A percentile compares a stretch with the other conserved stretches of the same genome.
These are phyloP conservation scores for Trichosporon sp. DNA, from an alignment of 1,284 basidiomycete genomes.

Conservation along the genomic window DNA sequence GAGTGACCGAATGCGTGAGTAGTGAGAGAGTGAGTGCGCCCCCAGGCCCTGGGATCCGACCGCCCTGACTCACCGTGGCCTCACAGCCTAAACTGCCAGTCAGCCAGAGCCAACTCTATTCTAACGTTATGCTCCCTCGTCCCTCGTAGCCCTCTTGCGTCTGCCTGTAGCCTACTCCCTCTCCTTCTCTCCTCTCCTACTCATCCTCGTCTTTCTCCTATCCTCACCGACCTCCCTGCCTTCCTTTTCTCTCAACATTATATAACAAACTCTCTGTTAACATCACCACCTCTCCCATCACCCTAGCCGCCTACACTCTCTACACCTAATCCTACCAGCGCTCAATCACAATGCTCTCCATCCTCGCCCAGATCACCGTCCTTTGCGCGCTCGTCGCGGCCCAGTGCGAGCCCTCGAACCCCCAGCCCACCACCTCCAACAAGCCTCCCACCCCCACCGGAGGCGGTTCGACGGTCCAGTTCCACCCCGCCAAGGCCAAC, in stretches of 20 bases:
- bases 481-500: constrained; percentile 14
- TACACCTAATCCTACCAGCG: background rate
- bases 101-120: too few species aligned
- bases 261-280: background rate
- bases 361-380: constrained; percentile 11
- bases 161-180: background rate
- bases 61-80: background rate
- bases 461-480: background rate
- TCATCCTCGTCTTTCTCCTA: background rate
- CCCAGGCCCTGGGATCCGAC: background rate
- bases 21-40: too few species aligned
- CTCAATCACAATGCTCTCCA: constrained; percentile 13
- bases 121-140: background rate
- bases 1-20: background rate
- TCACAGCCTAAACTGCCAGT: too few species aligned
- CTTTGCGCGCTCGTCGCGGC: constrained; percentile 11
- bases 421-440: constrained; percentile 10
- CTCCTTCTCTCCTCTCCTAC: background rate
- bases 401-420: constrained; percentile 11
- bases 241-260: background rate
- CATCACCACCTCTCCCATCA: background rate
- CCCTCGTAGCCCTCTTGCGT: background rate
- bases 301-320: background rate
- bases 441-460: constrained; percentile 11
- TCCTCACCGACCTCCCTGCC: background rate